Conservation (phyloP, 768 basidiomycete genomes). For the Mycena chlorophos region DNA sequence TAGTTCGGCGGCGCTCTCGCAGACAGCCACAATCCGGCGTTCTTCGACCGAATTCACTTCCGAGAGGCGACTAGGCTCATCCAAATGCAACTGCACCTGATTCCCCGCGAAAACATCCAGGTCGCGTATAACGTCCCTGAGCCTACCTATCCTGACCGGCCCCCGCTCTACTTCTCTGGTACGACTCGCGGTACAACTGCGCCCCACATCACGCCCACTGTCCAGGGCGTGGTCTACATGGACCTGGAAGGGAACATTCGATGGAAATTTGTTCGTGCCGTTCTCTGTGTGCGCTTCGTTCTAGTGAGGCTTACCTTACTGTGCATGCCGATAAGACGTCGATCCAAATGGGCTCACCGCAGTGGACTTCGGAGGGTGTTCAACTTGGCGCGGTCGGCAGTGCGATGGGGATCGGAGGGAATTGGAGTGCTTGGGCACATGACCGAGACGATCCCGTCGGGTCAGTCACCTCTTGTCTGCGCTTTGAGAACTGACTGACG, state of each 20-base stretch:
- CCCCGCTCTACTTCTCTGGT: constrained; percentile 50
- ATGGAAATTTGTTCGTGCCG: constrained; percentile 50
- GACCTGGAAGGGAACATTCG: constrained; percentile 45
- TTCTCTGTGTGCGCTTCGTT: neutral
- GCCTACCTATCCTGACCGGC: constrained; percentile 33
- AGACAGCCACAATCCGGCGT: constrained; percentile 41
- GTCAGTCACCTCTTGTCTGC: constrained; percentile 30
- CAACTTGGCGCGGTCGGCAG: constrained; percentile 68
- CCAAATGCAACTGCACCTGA: constrained; percentile 53
- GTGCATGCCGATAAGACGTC: constrained; percentile 42
- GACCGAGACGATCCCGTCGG: constrained; percentile 67
- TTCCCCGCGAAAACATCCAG: constrained; percentile 33
- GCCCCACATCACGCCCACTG: constrained; percentile 39
- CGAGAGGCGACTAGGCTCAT: constrained; percentile 67
- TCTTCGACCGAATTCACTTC: constrained; percentile 58
- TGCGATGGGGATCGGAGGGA: constrained; percentile 64
- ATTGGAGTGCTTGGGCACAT: constrained; percentile 66
- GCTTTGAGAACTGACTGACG: neutral
- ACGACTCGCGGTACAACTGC: constrained; percentile 36
- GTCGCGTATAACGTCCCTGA: constrained; percentile 27
- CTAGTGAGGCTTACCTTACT: constrained; percentile 1
- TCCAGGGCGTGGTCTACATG: constrained; percentile 55
- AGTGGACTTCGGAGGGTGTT: constrained; percentile 69
- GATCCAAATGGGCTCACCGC: constrained; percentile 50
- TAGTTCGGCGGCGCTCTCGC: constrained; percentile 37